Percentiles rank a stretch among this genome's conserved stretches.
These are phyloP conservation scores for Mallotus repandus DNA, from an alignment of 441 rosid genomes.

Conservation along the genomic window DNA sequence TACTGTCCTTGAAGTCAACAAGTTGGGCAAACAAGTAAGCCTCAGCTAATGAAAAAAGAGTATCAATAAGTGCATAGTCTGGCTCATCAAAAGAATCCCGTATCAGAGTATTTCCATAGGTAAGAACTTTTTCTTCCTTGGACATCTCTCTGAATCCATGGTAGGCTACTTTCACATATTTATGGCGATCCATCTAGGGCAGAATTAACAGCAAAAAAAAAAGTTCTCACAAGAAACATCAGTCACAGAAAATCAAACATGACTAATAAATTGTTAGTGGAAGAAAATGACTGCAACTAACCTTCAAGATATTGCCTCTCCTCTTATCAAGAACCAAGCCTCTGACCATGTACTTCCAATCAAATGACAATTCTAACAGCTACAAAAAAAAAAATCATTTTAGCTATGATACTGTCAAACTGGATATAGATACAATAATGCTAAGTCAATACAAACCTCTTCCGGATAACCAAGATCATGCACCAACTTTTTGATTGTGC, in stretches of 20 bases:
- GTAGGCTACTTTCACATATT: slow-evolving; percentile 97
- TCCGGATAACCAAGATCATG: slow-evolving; percentile 82
- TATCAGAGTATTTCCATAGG: slow-evolving; percentile 82
- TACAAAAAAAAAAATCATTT: slow-evolving; percentile 32
- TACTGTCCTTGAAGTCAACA: slow-evolving; percentile 81
- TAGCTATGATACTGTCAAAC: slow-evolving; percentile 7
- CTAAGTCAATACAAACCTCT: slow-evolving; percentile 59
- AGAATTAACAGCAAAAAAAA: slow-evolving; percentile 20
- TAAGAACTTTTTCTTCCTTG: slow-evolving; percentile 86
- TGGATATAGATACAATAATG: background rate
- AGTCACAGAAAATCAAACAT: background rate
- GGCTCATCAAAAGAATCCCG: slow-evolving; percentile 97
- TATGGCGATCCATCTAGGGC: slow-evolving; percentile 94
- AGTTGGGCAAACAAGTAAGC: slow-evolving; percentile 97
- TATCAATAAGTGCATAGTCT: slow-evolving; percentile 90
- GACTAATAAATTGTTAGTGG: background rate
- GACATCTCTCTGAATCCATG: slow-evolving; percentile 93
- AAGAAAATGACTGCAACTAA: slow-evolving; percentile 14
- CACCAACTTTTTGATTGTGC: slow-evolving; percentile 86
- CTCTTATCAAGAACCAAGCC: slow-evolving; percentile 97
- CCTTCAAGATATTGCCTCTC: slow-evolving; percentile 99
- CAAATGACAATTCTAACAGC: slow-evolving; percentile 85
- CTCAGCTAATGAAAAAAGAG: slow-evolving; percentile 94
- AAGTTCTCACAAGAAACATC: background rate
- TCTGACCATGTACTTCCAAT: slow-evolving; percentile 97